Evolutionary conservation across 805 yeast species (phyloP).

Genomic region (Starmerella lactis-condensi): DNA sequence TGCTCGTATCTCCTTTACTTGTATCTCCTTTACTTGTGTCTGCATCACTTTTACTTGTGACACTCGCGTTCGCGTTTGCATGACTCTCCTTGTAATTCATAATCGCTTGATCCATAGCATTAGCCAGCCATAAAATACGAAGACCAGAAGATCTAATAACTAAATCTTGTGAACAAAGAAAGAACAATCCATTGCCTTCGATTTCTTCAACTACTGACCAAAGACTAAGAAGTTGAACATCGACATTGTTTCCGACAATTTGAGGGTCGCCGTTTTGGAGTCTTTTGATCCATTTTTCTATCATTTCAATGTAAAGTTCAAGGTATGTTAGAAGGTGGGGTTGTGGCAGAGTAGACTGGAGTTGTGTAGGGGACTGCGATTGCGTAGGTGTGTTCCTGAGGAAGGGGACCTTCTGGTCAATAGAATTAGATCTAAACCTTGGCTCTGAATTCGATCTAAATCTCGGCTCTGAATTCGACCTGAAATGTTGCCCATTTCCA

Average conservation of each 20-base stretch:
- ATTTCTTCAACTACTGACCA: conserved; percentile 81
- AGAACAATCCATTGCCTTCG: conserved; percentile 87
- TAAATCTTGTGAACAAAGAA: conserved; percentile 74
- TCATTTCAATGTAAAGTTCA: conserved; percentile 53
- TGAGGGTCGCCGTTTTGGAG: conserved; percentile 14
- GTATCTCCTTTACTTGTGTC: conserved; percentile 12
- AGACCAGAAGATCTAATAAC: conserved; percentile 58
- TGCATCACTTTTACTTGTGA: conserved; percentile 1
- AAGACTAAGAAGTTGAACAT: conserved; percentile 24
- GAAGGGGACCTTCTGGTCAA: too few species aligned
- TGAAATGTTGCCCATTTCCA: not conserved
- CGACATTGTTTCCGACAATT: conserved; percentile 6
- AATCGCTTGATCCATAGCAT: conserved; percentile 75
- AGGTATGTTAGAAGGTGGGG: conserved; percentile 20
- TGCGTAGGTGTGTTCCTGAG: too few species aligned
- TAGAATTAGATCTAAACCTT: too few species aligned
- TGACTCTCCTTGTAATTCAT: conserved; percentile 29
- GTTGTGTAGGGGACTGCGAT: too few species aligned
- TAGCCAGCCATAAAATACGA: conserved; percentile 53
- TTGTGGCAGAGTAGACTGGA: too few species aligned
- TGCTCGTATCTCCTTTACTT: too few species aligned
- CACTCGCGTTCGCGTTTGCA: conserved; percentile 3
- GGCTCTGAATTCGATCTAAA: not conserved
- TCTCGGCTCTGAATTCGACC: not conserved
- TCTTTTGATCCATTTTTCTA: conserved; percentile 54